phyloP scores from a whole-genome alignment of 2,329 filamentous ascomycete genomes.

The Emmonsia crescens region DNA sequence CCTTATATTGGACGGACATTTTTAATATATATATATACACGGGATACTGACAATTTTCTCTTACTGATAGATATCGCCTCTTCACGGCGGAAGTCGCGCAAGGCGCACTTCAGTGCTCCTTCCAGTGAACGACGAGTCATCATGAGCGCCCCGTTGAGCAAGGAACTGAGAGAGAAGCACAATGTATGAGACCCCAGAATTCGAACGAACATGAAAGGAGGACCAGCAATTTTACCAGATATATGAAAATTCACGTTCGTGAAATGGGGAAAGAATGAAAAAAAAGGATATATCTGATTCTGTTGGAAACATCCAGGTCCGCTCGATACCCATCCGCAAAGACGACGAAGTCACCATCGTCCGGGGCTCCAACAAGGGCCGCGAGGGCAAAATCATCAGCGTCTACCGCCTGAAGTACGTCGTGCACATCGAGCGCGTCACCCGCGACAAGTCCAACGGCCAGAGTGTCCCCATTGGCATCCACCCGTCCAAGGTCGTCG shows the following conservation, averaged over 20 bases:
- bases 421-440: conserved; percentile 93
- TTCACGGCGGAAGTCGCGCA: conserved; percentile 97
- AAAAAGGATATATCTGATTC: background rate
- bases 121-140: conserved; percentile 90
- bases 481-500: conserved; percentile 92
- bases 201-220: background rate
- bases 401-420: conserved; percentile 98
- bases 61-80: conserved; percentile 39
- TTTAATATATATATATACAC: background rate
- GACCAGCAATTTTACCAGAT: background rate
- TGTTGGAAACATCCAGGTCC: conserved; percentile 50
- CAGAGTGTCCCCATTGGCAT: conserved; percentile 91
- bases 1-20: background rate
- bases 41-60: background rate
- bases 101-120: conserved; percentile 93
- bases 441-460: conserved; percentile 94
- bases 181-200: conserved; percentile 54
- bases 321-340: conserved; percentile 93
- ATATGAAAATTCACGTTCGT: background rate
- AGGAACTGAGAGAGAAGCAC: conserved; percentile 98
- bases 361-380: conserved; percentile 90
- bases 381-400: conserved; percentile 94
- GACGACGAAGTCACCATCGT: conserved; percentile 91
- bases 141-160: conserved; percentile 92
- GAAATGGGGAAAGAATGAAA: background rate